Base-by-base conservation (phyloP, 805 yeast species). In the Teunomyces barrocoloradensis region DNA sequence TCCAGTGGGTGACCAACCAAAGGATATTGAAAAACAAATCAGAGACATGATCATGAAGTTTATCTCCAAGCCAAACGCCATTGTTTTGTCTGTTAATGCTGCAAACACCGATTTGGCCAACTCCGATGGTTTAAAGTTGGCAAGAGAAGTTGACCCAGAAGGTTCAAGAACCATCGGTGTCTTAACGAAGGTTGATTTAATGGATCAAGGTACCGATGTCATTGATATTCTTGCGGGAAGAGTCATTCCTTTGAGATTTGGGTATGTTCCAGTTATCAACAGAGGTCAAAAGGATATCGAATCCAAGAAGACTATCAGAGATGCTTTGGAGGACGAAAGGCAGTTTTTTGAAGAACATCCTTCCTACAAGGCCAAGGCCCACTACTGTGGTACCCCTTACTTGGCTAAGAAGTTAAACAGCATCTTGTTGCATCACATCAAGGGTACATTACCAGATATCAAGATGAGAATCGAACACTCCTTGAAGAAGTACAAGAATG, bases 1-100 rank as follows among this genome's bases (percentile, higher is more conserved):
- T 33, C 99, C 99, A 3, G 97, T 94, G 47, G 99, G 99, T 43
- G 99, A 94, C 71, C 99, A 94, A 71, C 99, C 99, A 46, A 86
- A 87, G 59, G 99, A 94, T 68, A 94, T 94, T 55, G 99, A 94
- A 73, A 82, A 79, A 54, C 97, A 89, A 71, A 94, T 94, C 60
- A 84, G 90, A 62, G 96, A 90, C 54, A 85, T 94, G 89, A 76
- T 94, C 42, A 77, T 94, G 78, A 91, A 90, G 68, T 94, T 86
- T 64, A 91, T 94, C 55, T 85, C 96, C 23, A 90, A 90, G 60
- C 98, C 98, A 48, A 92, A 94, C 61, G 96, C 97, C 51, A 88
- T 94, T 54, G 86, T 94, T 50, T 76, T 94, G 47, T 92, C 97
- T 1, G 98, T 94, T 25, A 91, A 96, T 17, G 63, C 66, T 25